Base-by-base conservation (phyloP, 1,139 yeast genomes). In the Pichia sp. region DNA sequence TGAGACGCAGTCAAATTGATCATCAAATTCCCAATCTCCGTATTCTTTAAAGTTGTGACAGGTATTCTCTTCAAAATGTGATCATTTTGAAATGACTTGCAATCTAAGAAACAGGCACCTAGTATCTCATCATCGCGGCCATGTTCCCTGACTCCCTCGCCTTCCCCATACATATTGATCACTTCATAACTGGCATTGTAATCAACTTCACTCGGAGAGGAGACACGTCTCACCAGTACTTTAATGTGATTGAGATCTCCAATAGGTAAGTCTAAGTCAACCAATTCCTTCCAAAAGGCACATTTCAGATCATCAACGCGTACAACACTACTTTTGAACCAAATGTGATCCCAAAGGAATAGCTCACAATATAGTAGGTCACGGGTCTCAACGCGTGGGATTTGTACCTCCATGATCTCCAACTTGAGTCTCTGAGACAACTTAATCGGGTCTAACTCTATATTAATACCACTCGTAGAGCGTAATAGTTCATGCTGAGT, bases 251-350 rank as follows among this genome's bases (percentile, higher is more conserved):
- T 72, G 5, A n/a, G 26, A 1, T 80, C 69, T 33, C 69, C 66
- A 13, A 77, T 63, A 0, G 84, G 66, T 21, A 78, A 62, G 37
- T 76, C 74, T 10, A 83, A 59, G 3, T 68, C 59, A 49, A 77
- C 75, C 30, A 66, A 70, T 50, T 82, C 88, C 52, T 82, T 77
- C 84, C 88, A 82, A 52, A 82, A 82, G 3, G 30, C 33, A 4
- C 85, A 83, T 39, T 69, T 66, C 10, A 55, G 49, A 0, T 29
- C 20, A n/a, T 70, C 41, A 14, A 66, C 63, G 26, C 63, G 58
- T 0, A 79, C 83, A 16, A 69, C 59, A 0, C 86, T 77, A 0
- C 88, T 79, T 48, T 80, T 63, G 29, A 78, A 77, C 84, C 85
- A 78, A 0, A 80, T 74, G 19, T 69, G 63, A 6, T 73, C 77